A percentile compares a stretch with the other conserved stretches of the same genome.
Evolutionary conservation across 129 eudicot species (phyloP).

Genomic region (Arctium lappa): DNA sequence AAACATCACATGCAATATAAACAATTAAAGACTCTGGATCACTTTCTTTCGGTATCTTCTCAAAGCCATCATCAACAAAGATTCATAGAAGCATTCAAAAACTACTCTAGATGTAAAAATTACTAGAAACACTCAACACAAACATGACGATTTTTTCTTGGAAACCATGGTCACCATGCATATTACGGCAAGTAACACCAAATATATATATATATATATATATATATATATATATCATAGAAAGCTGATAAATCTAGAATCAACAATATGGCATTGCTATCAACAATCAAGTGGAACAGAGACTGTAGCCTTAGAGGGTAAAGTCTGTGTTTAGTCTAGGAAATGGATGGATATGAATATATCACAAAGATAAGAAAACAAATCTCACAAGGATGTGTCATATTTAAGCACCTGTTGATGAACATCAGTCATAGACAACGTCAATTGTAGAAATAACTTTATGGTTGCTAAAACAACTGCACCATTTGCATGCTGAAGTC

Average conservation of each 20-base stretch:
- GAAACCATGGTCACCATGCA: neutral
- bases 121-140: neutral
- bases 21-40: neutral
- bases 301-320: neutral
- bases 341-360: neutral
- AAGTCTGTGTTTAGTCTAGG: neutral
- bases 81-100: neutral
- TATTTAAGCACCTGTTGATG: conserved; percentile 77
- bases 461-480: conserved; percentile 97
- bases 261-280: neutral
- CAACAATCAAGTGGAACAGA: neutral
- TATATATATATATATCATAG: neutral
- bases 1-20: neutral
- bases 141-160: neutral
- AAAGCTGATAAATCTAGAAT: neutral
- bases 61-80: neutral
- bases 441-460: conserved; percentile 86
- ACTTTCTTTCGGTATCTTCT: neutral
- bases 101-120: neutral
- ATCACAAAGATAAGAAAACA: neutral
- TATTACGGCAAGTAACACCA: neutral
- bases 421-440: conserved; percentile 90
- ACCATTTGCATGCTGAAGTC: conserved; percentile 98
- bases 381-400: neutral
- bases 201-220: neutral